Evolutionary conservation across 495 filamentous ascomycete genomes (phyloP).

Genomic region (Aspergillus egyptiacus): DNA sequence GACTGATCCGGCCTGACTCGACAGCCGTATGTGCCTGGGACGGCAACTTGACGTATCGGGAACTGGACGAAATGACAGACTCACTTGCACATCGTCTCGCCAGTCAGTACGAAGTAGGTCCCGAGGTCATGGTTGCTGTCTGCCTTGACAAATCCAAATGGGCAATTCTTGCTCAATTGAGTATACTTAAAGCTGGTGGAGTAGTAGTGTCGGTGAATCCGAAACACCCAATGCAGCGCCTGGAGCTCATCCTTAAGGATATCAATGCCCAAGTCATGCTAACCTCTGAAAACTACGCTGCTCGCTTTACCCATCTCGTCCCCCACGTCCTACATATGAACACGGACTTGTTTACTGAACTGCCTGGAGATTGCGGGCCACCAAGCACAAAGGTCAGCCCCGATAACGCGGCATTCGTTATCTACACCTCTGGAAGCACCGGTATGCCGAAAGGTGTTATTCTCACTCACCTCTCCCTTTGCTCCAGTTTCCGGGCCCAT

Average conservation of each 20-base stretch:
- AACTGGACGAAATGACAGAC: constrained; percentile 5
- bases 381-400: not conserved
- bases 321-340: constrained; percentile 1
- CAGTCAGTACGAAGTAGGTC: not conserved
- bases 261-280: constrained; percentile 4
- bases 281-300: constrained; percentile 1
- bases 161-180: constrained; percentile 9
- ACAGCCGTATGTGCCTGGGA: constrained; percentile 21
- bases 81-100: constrained; percentile 1
- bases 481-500: constrained; percentile 9
- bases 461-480: constrained; percentile 10
- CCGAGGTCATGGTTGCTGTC: constrained; percentile 5
- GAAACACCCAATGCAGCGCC: constrained; percentile 8
- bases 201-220: constrained; percentile 6
- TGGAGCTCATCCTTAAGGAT: constrained; percentile 3
- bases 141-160: constrained; percentile 9
- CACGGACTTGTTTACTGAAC: not conserved
- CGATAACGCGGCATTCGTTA: constrained; percentile 9
- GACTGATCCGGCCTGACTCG: not conserved
- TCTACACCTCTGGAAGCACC: constrained; percentile 11
- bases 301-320: not conserved
- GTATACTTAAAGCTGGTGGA: constrained; percentile 5
- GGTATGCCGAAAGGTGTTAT: constrained; percentile 13
- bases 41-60: constrained; percentile 28
- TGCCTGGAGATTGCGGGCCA: not conserved